phyloP scores from a whole-genome alignment of 495 filamentous ascomycete genomes.

The Daldinia grandis region DNA sequence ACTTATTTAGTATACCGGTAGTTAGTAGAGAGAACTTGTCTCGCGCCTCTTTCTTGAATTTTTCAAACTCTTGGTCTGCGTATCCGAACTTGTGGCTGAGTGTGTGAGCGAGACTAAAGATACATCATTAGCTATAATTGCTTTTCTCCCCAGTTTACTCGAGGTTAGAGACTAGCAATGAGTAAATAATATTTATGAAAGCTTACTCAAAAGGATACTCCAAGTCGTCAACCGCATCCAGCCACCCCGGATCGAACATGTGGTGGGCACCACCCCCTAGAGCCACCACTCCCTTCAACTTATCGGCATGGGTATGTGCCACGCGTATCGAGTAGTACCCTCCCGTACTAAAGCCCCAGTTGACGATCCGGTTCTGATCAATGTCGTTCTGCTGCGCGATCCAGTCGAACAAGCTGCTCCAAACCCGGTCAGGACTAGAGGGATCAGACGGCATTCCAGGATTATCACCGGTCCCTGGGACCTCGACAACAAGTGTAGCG shows the following conservation, averaged over 20 bases:
- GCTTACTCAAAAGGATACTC: conserved; percentile 78
- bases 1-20: conserved; percentile 68
- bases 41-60: conserved; percentile 65
- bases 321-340: conserved; percentile 75
- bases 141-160: background rate
- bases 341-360: conserved; percentile 75
- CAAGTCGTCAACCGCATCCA: conserved; percentile 67
- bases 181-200: background rate
- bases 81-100: conserved; percentile 71
- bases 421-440: conserved; percentile 59
- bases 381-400: conserved; percentile 59
- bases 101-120: conserved; percentile 61
- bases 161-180: too few species aligned
- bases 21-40: conserved; percentile 72
- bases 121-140: background rate
- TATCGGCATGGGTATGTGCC: conserved; percentile 69
- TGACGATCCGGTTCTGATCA: conserved; percentile 62
- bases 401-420: conserved; percentile 71
- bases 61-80: conserved; percentile 59
- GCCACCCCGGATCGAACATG: conserved; percentile 71
- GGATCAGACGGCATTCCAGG: conserved; percentile 63
- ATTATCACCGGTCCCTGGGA: conserved; percentile 78
- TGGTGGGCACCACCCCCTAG: conserved; percentile 72
- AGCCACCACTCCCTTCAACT: conserved; percentile 66
- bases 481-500: conserved; percentile 69